These are phyloP conservation scores for Sergeia podlipaevii DNA, from an alignment of 208 protist genomes.

Conservation along the genomic window DNA sequence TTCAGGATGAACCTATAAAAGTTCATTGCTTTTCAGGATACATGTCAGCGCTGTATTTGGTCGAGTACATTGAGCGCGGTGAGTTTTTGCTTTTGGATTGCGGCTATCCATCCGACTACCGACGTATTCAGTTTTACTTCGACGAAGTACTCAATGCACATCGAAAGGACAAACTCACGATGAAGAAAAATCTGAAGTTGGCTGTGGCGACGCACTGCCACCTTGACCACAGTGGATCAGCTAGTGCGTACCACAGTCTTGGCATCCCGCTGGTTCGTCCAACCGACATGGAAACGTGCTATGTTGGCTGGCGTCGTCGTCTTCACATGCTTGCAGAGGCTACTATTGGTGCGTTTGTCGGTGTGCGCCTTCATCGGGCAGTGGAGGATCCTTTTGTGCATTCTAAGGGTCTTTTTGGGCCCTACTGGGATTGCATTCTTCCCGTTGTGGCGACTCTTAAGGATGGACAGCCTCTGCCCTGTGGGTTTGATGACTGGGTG, in stretches of 20 bases:
- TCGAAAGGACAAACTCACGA: conserved; percentile 4
- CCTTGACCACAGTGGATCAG: conserved; percentile 39
- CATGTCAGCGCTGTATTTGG: conserved; percentile 29
- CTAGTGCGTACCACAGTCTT: conserved; percentile 17
- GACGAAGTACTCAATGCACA: conserved; percentile 27
- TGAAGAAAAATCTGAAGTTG: conserved; percentile 30
- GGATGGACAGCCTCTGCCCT: conserved; percentile 28
- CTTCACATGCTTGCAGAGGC: conserved; percentile 22
- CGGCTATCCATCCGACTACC: conserved; percentile 35
- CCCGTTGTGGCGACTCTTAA: conserved; percentile 6
- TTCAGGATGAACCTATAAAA: conserved; percentile 23
- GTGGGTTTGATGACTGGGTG: conserved; percentile 43
- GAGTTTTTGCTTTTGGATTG: conserved; percentile 41
- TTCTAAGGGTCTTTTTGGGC: conserved; percentile 25
- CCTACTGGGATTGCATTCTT: conserved; percentile 23
- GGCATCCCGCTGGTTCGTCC: conserved; percentile 23
- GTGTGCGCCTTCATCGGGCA: conserved; percentile 20
- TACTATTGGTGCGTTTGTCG: conserved; percentile 23
- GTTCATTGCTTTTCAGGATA: conserved; percentile 45
- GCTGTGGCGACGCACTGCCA: conserved; percentile 38
- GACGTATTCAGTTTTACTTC: conserved; percentile 34
- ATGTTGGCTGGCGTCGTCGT: conserved; percentile 11
- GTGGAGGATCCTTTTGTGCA: conserved; percentile 25
- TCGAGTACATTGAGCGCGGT: conserved; percentile 24
- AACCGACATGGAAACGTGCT: conserved; percentile 21